These are phyloP conservation scores for Zygoascus sp. DNA, from an alignment of 1,139 yeast species.

Conservation along the genomic window DNA sequence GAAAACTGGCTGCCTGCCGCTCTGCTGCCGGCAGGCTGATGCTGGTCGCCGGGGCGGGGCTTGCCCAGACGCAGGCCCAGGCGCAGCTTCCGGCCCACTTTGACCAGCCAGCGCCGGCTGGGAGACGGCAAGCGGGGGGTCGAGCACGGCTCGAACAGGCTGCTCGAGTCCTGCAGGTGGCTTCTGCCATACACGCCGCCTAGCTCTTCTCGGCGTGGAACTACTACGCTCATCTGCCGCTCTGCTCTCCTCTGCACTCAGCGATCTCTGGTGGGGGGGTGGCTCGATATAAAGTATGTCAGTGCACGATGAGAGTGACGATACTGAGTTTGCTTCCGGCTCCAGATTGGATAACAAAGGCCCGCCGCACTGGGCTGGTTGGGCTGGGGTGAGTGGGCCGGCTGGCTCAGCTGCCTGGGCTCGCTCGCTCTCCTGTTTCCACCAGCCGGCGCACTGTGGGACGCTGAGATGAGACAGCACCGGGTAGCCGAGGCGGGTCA, in stretches of 20 bases:
- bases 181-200: not conserved
- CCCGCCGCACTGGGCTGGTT: not conserved
- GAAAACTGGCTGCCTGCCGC: too few relatives aligned
- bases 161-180: not conserved
- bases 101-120: constrained; percentile 3
- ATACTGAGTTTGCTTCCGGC: not conserved
- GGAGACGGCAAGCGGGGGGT: not conserved
- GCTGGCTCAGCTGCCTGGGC: too few relatives aligned
- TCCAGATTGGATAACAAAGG: not conserved
- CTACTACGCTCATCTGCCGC: not conserved
- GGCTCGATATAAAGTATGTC: not conserved
- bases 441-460: too few relatives aligned
- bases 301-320: not conserved
- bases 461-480: too few relatives aligned
- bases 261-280: not conserved
- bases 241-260: too few relatives aligned
- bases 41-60: too few relatives aligned
- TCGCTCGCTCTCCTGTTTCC: too few relatives aligned
- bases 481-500: too few relatives aligned
- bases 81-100: constrained; percentile 2
- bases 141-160: constrained; percentile 6
- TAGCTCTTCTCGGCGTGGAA: constrained; percentile 1
- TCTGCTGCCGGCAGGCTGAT: too few relatives aligned
- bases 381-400: too few relatives aligned
- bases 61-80: not conserved